Evolutionary conservation across 768 basidiomycete species (phyloP), one percentile per base, ranked within the genome.

Genomic region (Neoboletus subvelutipes): DNA sequence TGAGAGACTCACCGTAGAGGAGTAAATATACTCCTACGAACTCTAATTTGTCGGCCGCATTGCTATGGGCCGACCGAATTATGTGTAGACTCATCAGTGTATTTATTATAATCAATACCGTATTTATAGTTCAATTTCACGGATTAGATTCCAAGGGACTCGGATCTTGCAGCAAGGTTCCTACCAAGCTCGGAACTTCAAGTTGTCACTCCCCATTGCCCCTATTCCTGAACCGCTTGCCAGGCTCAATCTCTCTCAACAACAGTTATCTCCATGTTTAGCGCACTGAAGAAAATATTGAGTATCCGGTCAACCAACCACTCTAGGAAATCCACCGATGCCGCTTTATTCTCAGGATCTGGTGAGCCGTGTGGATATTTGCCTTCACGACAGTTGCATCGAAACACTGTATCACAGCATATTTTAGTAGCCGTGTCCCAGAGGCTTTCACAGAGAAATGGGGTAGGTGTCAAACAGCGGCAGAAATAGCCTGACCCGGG

Each of bases 371-470:
- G 28, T 9, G 3, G 11, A 28, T 12, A 2, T 34, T 33, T 20
- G 4, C 26, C 17, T 1, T 18, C 17, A 24, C 15, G 24, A 20
- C 49, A 22, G 29, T n/a, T 20, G 13, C 17, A 43, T 28, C 20
- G 36, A 45, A 51, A 40, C 22, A 11, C 28, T 15, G 10, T 13
- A 45, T 57, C 20, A 17, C 41, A 71, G 70, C 70, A 10, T 73
- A 69, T 52, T 71, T 71, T 45, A 71, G 70, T 46, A 61, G 55
- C 12, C 59, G 49, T 4, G 70, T 71, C 7, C 67, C 71, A 28
- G 62, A 41, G 1, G 8, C 40, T 18, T n/a, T 65, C 17, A 54
- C 34, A 22, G 57, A 73, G 24, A 50, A 50, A 58, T 71, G 70
- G 70, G 57, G 70, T 67, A 40, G 17, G 71, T 59, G 8, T 39